Evolutionary conservation across 768 basidiomycete genomes (phyloP).

Genomic region (Termitomyces titanicus): DNA sequence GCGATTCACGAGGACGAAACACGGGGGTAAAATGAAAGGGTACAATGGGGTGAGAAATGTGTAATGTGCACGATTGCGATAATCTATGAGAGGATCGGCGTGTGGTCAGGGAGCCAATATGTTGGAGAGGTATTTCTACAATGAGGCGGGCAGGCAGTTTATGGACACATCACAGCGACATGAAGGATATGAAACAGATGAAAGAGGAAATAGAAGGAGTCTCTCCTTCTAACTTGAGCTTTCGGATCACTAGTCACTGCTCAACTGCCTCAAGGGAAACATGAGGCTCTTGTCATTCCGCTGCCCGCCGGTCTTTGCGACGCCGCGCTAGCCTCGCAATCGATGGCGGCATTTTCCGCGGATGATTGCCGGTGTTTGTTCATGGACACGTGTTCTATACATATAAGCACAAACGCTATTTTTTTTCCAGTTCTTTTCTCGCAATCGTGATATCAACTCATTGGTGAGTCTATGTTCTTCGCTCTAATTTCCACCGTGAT

Average conservation of each 20-base stretch:
- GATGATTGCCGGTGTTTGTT: conserved; percentile 7
- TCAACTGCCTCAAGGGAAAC: conserved; percentile 40
- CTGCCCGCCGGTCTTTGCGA: conserved; percentile 8
- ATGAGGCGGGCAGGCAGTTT: conserved; percentile 11
- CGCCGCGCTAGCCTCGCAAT: neutral
- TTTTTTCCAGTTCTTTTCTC: neutral
- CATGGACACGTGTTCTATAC: neutral
- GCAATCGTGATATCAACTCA: neutral
- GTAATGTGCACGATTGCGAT: conserved; percentile 12
- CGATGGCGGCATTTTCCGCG: conserved; percentile 1
- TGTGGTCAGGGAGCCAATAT: conserved; percentile 15
- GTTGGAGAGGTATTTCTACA: conserved; percentile 11
- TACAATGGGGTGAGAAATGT: conserved; percentile 21
- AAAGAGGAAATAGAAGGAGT: neutral
- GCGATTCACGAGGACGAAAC: conserved; percentile 39
- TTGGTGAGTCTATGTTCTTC: conserved; percentile 15
- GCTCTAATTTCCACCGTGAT: conserved; percentile 24
- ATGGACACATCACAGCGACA: conserved; percentile 11
- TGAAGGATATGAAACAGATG: conserved; percentile 1
- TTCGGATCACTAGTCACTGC: conserved; percentile 28
- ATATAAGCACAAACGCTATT: neutral
- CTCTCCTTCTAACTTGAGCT: neutral
- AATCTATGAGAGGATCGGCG: conserved; percentile 17
- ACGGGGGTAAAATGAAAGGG: conserved; percentile 21
- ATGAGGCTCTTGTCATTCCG: conserved; percentile 40